These are phyloP conservation scores for Cadophora sp. DNA, from an alignment of 2,329 filamentous ascomycete species.

Conservation along the genomic window DNA sequence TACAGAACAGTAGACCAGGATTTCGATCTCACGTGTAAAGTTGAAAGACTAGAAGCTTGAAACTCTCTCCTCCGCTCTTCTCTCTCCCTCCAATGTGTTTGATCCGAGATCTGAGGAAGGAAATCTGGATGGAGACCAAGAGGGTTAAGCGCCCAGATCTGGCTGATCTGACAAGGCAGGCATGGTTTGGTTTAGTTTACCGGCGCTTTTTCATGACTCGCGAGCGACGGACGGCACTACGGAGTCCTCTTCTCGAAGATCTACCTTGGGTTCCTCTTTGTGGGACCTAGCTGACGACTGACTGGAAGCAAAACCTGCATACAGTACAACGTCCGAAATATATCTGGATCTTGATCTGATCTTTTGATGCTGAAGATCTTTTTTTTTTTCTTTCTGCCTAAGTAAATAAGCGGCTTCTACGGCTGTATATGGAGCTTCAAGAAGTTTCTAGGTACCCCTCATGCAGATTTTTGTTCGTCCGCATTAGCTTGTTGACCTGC, in stretches of 20 bases:
- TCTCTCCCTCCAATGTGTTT: background rate
- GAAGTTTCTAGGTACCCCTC: background rate
- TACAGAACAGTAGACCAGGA: too few species aligned
- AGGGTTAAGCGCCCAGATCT: constrained; percentile 14
- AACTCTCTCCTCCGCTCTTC: background rate
- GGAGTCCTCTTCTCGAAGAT: background rate
- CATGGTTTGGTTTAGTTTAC: background rate
- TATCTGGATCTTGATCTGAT: background rate
- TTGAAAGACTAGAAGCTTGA: background rate
- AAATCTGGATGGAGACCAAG: constrained; percentile 1
- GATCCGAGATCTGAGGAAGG: constrained; percentile 5
- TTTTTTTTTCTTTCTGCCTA: too few species aligned
- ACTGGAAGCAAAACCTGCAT: too few species aligned
- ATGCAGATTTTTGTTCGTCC: too few species aligned
- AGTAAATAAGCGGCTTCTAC: background rate
- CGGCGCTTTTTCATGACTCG: constrained; percentile 17
- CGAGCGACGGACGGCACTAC: background rate
- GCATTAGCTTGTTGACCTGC: background rate
- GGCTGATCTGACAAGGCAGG: constrained; percentile 5
- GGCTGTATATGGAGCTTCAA: background rate
- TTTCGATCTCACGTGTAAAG: background rate
- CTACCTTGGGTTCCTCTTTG: background rate
- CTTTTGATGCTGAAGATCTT: background rate
- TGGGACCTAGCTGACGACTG: constrained; percentile 9
- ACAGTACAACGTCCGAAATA: background rate